These are phyloP conservation scores for Debaryomyces psychrophilus DNA, from an alignment of 1,139 yeast genomes.

Conservation along the genomic window DNA sequence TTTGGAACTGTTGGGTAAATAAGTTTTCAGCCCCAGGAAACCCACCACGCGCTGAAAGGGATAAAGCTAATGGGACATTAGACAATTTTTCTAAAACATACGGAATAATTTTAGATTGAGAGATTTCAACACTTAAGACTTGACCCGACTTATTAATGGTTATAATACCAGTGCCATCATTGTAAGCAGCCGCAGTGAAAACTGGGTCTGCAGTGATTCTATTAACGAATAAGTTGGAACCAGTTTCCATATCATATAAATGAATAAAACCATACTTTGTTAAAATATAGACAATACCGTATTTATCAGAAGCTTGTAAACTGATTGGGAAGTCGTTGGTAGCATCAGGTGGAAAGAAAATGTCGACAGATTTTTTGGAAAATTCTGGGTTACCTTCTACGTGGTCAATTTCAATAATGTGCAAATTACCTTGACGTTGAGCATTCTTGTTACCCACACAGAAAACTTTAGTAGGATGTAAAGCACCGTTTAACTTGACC, in stretches of 20 bases:
- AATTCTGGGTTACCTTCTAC: conserved; percentile 83
- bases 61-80: conserved; percentile 83
- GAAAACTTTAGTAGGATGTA: conserved; percentile 81
- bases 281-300: conserved; percentile 84
- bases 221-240: conserved; percentile 90
- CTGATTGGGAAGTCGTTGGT: conserved; percentile 96
- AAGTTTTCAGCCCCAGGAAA: conserved; percentile 95
- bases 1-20: conserved; percentile 89
- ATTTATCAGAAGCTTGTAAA: conserved; percentile 81
- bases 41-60: conserved; percentile 93
- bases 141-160: conserved; percentile 96
- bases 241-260: conserved; percentile 90
- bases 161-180: conserved; percentile 78
- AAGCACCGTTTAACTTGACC: conserved; percentile 72
- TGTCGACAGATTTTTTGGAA: conserved; percentile 87
- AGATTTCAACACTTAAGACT: conserved; percentile 88
- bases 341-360: conserved; percentile 97
- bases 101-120: conserved; percentile 84
- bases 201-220: conserved; percentile 96
- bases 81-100: conserved; percentile 86
- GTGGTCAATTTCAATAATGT: conserved; percentile 95
- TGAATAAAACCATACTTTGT: conserved; percentile 98
- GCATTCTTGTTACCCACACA: conserved; percentile 88
- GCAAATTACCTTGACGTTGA: conserved; percentile 84
- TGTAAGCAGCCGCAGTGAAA: conserved; percentile 82